Evolutionary conservation across 75 land plant species (phyloP).

Genomic region (Selaginella moellendorffii): DNA sequence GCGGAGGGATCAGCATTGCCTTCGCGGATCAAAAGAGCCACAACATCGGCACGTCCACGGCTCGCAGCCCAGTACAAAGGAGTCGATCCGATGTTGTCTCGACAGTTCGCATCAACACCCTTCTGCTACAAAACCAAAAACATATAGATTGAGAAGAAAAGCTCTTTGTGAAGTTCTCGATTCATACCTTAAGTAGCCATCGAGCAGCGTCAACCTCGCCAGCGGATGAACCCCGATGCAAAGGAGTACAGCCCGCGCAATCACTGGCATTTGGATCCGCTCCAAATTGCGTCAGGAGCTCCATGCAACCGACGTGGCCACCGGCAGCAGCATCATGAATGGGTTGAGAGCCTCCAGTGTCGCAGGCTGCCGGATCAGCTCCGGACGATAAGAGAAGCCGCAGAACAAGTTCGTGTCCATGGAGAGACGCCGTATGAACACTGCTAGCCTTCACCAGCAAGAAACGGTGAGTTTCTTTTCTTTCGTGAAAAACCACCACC

Average conservation of each 20-base stretch:
- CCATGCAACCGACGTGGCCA: constrained; percentile 28
- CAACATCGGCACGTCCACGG: constrained; percentile 26
- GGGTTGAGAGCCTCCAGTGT: constrained; percentile 29
- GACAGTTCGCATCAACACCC: constrained; percentile 29
- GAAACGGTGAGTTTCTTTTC: background rate
- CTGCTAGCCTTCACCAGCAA: constrained; percentile 8
- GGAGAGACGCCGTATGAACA: constrained; percentile 32
- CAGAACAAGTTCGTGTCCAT: constrained; percentile 27
- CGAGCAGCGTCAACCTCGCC: constrained; percentile 21
- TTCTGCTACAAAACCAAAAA: constrained; percentile 11
- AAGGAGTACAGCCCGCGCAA: constrained; percentile 28
- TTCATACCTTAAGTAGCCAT: constrained; percentile 29
- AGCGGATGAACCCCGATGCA: constrained; percentile 27
- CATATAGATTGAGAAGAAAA: background rate
- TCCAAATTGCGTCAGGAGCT: constrained; percentile 15
- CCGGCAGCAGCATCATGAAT: constrained; percentile 36
- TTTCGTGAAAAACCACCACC: background rate
- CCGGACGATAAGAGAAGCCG: constrained; percentile 18
- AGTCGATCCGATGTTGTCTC: constrained; percentile 30
- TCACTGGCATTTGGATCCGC: constrained; percentile 23
- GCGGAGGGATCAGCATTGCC: constrained; percentile 26
- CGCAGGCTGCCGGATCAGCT: constrained; percentile 16
- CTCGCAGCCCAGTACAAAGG: constrained; percentile 37
- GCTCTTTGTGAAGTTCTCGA: background rate
- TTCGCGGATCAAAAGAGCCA: constrained; percentile 20